Evolutionary conservation across 106 monocot genomes (phyloP).

Genomic region (Narthecium ossifragum): DNA sequence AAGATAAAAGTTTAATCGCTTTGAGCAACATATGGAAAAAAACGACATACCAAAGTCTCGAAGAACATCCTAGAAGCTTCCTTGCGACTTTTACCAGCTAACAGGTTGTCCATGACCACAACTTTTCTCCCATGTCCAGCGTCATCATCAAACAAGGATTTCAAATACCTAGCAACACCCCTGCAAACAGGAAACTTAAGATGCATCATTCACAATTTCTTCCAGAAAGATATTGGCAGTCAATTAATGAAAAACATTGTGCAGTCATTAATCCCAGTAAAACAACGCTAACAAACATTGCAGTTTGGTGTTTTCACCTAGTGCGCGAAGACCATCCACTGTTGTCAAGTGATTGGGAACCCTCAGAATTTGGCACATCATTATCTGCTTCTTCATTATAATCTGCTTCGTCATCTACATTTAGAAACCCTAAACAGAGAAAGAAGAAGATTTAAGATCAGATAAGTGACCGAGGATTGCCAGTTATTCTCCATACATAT

Average conservation of each 20-base stretch:
- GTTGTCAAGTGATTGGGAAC: conserved; percentile 59
- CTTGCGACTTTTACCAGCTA: conserved; percentile 88
- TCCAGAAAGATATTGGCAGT: too few relatives aligned
- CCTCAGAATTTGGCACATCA: conserved; percentile 56
- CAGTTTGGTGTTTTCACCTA: too few relatives aligned
- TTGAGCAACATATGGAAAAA: too few relatives aligned
- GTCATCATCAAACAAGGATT: conserved; percentile 79
- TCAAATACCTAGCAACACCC: conserved; percentile 86
- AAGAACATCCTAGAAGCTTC: conserved; percentile 99
- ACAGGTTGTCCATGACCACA: conserved; percentile 65
- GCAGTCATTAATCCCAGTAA: too few relatives aligned
- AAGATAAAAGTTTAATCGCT: too few relatives aligned
- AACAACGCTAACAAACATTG: too few relatives aligned
- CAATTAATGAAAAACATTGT: too few relatives aligned
- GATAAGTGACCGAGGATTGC: not conserved
- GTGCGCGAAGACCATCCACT: conserved; percentile 95
- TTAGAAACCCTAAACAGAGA: conserved; percentile 61
- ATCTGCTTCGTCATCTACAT: conserved; percentile 75
- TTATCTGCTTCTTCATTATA: conserved; percentile 55
- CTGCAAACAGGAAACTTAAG: conserved; percentile 22
- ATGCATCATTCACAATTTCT: too few relatives aligned
- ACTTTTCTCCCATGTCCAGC: conserved; percentile 53
- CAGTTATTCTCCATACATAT: not conserved
- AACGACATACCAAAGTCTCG: conserved; percentile 95
- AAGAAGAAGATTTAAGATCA: not conserved